Evolutionary conservation across 2,329 filamentous ascomycete species (phyloP).

Genomic region (Hypoxylon sp.): DNA sequence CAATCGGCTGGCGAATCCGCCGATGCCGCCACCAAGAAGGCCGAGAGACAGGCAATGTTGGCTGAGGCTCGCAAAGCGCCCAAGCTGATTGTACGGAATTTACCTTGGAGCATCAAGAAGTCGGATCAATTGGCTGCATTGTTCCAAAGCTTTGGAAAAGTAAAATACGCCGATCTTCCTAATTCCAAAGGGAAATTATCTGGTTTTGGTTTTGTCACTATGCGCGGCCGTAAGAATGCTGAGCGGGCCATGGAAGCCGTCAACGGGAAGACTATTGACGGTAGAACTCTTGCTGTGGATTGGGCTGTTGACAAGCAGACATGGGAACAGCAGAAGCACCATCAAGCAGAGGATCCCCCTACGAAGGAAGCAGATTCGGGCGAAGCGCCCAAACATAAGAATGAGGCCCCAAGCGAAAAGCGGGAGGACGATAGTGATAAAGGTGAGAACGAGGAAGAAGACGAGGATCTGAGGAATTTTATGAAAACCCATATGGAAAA

Average conservation of each 20-base stretch:
- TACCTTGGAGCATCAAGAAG: slow-evolving; percentile 96
- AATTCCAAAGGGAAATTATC: slow-evolving; percentile 81
- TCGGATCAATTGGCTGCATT: slow-evolving; percentile 83
- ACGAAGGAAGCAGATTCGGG: slow-evolving; percentile 51
- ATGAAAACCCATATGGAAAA: slow-evolving; percentile 61
- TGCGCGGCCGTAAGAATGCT: slow-evolving; percentile 90
- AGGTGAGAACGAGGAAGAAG: slow-evolving; percentile 50
- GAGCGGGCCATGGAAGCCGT: slow-evolving; percentile 87
- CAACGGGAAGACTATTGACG: slow-evolving; percentile 92
- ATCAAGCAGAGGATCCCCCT: slow-evolving; percentile 56
- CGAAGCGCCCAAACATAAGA: slow-evolving; percentile 55
- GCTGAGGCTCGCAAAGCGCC: slow-evolving; percentile 74
- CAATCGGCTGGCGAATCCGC: slow-evolving; percentile 47
- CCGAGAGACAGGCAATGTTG: slow-evolving; percentile 72
- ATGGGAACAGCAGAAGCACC: slow-evolving; percentile 80
- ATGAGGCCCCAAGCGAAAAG: slow-evolving; percentile 50
- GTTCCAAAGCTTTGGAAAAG: slow-evolving; percentile 91
- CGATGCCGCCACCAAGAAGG: slow-evolving; percentile 69
- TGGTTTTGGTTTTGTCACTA: slow-evolving; percentile 93
- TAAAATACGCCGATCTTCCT: slow-evolving; percentile 89
- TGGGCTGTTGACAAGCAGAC: slow-evolving; percentile 95
- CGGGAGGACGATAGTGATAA: slow-evolving; percentile 41
- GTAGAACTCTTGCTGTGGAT: slow-evolving; percentile 90
- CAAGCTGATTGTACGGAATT: slow-evolving; percentile 89
- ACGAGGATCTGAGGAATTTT: slow-evolving; percentile 65